Evolutionary conservation across 2,329 filamentous ascomycete genomes (phyloP).

Genomic region (Hypoxylon sp.): DNA sequence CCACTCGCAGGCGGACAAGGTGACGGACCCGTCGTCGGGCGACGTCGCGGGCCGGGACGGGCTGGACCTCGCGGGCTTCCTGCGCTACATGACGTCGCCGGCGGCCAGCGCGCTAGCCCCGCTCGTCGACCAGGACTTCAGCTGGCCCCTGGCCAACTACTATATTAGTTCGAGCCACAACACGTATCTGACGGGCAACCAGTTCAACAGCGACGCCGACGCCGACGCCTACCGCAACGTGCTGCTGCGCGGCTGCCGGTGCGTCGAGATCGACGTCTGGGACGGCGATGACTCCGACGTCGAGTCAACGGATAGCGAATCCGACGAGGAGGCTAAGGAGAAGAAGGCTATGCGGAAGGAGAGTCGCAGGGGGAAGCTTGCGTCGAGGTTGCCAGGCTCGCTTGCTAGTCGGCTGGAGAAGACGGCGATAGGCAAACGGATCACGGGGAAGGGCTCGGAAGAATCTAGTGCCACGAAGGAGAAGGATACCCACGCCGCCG

Average conservation of each 20-base stretch:
- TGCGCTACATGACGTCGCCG: conserved; percentile 67
- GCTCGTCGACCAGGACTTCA: conserved; percentile 63
- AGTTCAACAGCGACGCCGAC: conserved; percentile 87
- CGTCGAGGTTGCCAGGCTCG: conserved; percentile 63
- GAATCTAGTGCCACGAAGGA: conserved; percentile 11
- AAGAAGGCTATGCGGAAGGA: conserved; percentile 70
- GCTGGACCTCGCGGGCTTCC: conserved; percentile 62
- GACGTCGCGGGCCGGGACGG: conserved; percentile 50
- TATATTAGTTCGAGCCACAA: conserved; percentile 97
- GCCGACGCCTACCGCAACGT: conserved; percentile 89
- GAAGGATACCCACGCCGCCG: conserved; percentile 2
- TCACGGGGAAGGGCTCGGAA: conserved; percentile 37
- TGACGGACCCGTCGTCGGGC: conserved; percentile 46
- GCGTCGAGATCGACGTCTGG: conserved; percentile 96
- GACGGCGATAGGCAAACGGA: conserved; percentile 59
- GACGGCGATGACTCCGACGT: conserved; percentile 82
- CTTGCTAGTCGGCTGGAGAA: conserved; percentile 61
- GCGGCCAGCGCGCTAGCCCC: conserved; percentile 58
- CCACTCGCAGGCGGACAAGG: conserved; percentile 58
- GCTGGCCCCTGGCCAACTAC: conserved; percentile 87
- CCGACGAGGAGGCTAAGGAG: conserved; percentile 59
- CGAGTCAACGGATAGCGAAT: conserved; percentile 71
- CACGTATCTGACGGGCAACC: conserved; percentile 90
- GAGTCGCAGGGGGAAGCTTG: conserved; percentile 72
- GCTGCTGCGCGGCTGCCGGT: conserved; percentile 85